Evolutionary conservation across 768 basidiomycete species (phyloP), one percentile per base, ranked within the genome.

Genomic region (Calocybe gangraenosa): DNA sequence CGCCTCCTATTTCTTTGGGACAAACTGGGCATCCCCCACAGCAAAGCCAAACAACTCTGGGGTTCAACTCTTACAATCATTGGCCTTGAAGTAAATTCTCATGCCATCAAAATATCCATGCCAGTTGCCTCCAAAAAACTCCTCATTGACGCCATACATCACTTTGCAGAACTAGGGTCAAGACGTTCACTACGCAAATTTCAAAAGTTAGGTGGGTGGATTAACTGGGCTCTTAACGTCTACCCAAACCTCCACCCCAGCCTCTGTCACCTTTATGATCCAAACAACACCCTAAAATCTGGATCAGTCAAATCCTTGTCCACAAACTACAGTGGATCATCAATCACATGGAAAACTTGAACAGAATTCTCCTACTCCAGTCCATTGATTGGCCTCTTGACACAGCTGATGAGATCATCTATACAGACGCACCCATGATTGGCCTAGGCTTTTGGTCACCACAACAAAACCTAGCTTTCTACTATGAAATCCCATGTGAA

Each of bases 171-270:
- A n/a, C 19, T 21, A 11, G n/a, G 18, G 4, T 7, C 9, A 8
- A 33, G 7, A 21, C 36, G 10, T 7, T 21, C 14, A 38, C 51
- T 1, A 10, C 35, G 47, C 7, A 38, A 46, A 21, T 20, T 38
- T n/a, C 25, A 54, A 7, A 23, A 40, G 30, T 42, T 72, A 1
- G 61, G 59, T 0, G 71, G 73, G 0, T 66, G 60, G 50, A 31
- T 66, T 10, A 74, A 71, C 44, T 75, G 72, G 70, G 41, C 53
- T 0, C 52, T 72, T 22, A 71, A 72, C 40, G 64, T 67, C 1
- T 64, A 51, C 20, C 66, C 67, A 0, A 49, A 65, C 0, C 46
- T 67, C 0, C 49, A 54, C 0, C 69, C 68, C 0, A 55, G 46
- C 1, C 54, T 71, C 3, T 50, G 37, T n/a, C n/a, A n/a, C n/a